Conservation (phyloP, 2,329 filamentous ascomycete genomes). For the Atkinsonella texensis region DNA sequence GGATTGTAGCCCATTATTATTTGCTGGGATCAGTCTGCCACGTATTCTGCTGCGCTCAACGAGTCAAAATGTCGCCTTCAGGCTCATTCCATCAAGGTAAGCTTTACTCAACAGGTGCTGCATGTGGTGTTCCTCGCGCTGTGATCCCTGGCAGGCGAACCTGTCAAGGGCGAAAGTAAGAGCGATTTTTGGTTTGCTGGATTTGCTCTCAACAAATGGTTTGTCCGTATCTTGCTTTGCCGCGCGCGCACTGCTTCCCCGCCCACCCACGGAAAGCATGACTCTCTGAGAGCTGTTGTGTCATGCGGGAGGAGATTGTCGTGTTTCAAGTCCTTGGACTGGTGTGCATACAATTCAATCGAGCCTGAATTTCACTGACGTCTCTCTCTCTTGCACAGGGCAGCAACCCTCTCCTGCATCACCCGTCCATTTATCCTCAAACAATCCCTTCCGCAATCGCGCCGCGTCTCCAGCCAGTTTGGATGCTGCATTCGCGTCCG, state of each 20-base stretch:
- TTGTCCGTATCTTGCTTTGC: neutral
- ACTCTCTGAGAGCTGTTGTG: slow-evolving; percentile 6
- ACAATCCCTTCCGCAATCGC: slow-evolving; percentile 72
- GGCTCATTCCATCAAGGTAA: slow-evolving; percentile 10
- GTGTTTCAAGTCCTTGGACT: slow-evolving; percentile 12
- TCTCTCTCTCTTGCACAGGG: slow-evolving; percentile 9
- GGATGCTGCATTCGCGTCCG: slow-evolving; percentile 22
- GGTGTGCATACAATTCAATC: neutral
- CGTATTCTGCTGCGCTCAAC: neutral
- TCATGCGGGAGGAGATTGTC: slow-evolving; percentile 9
- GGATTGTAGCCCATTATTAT: neutral
- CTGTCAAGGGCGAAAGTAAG: neutral
- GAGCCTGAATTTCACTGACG: slow-evolving; percentile 2
- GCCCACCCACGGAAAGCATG: slow-evolving; percentile 2
- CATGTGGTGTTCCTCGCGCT: neutral
- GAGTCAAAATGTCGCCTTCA: slow-evolving; percentile 9
- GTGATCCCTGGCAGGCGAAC: neutral
- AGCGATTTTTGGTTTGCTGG: neutral
- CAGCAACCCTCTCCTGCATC: slow-evolving; percentile 27
- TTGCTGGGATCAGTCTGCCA: neutral
- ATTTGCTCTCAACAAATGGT: neutral
- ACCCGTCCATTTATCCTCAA: slow-evolving; percentile 60
- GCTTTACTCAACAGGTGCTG: neutral
- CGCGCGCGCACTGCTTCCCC: slow-evolving; percentile 2
- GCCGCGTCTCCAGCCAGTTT: slow-evolving; percentile 44